A percentile compares a stretch with the other conserved stretches of the same genome.
Conservation (phyloP, 78 protist species). For the Creolimax fragrantissima region DNA sequence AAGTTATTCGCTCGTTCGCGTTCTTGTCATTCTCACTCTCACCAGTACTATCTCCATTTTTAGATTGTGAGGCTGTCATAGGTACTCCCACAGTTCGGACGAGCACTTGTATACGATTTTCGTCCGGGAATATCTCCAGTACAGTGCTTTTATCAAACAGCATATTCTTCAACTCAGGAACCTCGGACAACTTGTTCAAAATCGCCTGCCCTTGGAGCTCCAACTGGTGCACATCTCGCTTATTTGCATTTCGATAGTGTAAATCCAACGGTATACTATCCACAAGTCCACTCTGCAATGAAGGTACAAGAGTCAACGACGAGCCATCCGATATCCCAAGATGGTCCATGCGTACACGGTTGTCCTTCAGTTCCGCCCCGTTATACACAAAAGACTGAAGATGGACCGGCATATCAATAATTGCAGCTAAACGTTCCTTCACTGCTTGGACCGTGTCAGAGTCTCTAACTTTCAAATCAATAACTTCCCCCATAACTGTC, state of each 20-base stretch:
- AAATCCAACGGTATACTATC: background rate
- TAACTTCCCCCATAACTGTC: background rate
- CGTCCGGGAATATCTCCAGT: background rate
- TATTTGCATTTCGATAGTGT: background rate
- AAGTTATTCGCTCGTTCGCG: too few relatives aligned
- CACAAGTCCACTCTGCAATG: background rate
- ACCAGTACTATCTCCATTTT: background rate
- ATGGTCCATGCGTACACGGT: background rate
- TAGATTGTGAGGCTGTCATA: background rate
- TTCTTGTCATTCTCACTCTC: too few relatives aligned
- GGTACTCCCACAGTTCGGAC: background rate
- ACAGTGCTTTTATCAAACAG: background rate
- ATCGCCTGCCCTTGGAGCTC: background rate
- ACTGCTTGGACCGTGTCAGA: background rate
- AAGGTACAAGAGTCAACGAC: background rate
- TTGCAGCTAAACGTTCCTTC: background rate
- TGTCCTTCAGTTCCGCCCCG: background rate
- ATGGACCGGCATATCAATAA: background rate
- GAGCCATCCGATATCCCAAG: background rate
- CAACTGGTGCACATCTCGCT: background rate
- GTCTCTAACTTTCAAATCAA: background rate
- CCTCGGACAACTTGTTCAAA: background rate
- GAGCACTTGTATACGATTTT: background rate
- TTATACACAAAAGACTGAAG: background rate
- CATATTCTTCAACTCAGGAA: background rate